These are phyloP conservation scores for Jatropha multifida DNA, from an alignment of 441 rosid species.

Conservation along the genomic window DNA sequence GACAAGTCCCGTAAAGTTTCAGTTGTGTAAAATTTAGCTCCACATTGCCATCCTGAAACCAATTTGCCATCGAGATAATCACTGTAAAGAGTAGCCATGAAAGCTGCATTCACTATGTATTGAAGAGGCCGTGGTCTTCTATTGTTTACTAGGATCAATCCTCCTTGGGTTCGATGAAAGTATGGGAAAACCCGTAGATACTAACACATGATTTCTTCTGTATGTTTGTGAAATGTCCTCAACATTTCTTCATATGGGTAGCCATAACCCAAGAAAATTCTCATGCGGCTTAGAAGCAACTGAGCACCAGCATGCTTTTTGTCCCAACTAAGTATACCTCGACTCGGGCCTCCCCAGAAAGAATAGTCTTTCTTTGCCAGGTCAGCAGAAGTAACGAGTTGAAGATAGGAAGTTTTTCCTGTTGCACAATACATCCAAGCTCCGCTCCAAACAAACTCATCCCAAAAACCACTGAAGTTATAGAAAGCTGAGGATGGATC, in stretches of 20 bases:
- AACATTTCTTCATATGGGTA: conserved; percentile 79
- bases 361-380: conserved; percentile 52
- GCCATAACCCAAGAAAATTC: conserved; percentile 75
- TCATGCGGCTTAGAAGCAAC: conserved; percentile 62
- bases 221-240: conserved; percentile 67
- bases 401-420: conserved; percentile 64
- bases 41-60: conserved; percentile 77
- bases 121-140: conserved; percentile 73
- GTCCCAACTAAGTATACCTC: conserved; percentile 76
- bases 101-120: conserved; percentile 66
- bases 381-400: conserved; percentile 45
- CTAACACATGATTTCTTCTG: conserved; percentile 66
- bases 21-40: conserved; percentile 58
- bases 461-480: conserved; percentile 68
- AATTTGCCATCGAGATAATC: conserved; percentile 69
- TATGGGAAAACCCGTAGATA: conserved; percentile 56
- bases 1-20: conserved; percentile 61
- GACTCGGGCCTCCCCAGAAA: conserved; percentile 50
- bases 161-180: conserved; percentile 63
- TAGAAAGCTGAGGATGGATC: conserved; percentile 59
- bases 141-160: conserved; percentile 66
- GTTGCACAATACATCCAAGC: conserved; percentile 93
- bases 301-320: conserved; percentile 83
- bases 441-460: conserved; percentile 81
- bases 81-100: conserved; percentile 57